Base-by-base conservation (phyloP, 2,329 filamentous ascomycete genomes). In the Aspergillus spinulosporus region DNA sequence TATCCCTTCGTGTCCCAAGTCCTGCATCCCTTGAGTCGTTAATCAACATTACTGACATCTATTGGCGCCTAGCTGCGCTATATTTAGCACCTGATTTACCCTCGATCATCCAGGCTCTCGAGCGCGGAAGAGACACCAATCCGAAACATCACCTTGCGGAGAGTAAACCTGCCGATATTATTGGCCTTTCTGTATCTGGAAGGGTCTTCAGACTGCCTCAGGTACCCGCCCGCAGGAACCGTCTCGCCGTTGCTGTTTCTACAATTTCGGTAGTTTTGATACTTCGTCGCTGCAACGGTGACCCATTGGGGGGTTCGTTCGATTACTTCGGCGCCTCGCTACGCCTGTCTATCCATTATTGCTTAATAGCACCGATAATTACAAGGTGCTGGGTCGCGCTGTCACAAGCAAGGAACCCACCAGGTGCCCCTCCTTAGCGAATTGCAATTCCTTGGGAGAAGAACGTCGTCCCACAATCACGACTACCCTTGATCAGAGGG, bases 21-120 rank as follows among this genome's bases (percentile, higher is more conserved):
- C 34, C 28, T 29, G 47, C 49, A 52, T 48, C 34, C 39, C 49
- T 40, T 53, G 57, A 15, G 51, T 59, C 55, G 52, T 54, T 60
- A 54, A 53, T 58, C 58, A 54, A 42, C 53, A 52, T 67, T 64
- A 65, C 63, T 66, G 62, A 67, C 66, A 63, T 37, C n/a, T 40
- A 21, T 57, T 66, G 57, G 63, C 59, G 49, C 60, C 60, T 52
- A 52, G 48, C 46, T 45, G 46, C 56, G 67, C 69, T 72, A 72
- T 69, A 70, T 68, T 72, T 72, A 72, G 69, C 64, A 70, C 61
- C 61, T 58, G 57, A 59, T 52, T 65, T 64, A 31, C 42, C 52
- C 55, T 50, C 40, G 44, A 44, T 47, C 42, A 52, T 52, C 54
- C 57, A 31, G 56, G 54, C 46, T 52, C 49, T 59, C 53, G 59